phyloP scores from a whole-genome alignment of 768 basidiomycete species.

The Boletus eberwhitei region DNA sequence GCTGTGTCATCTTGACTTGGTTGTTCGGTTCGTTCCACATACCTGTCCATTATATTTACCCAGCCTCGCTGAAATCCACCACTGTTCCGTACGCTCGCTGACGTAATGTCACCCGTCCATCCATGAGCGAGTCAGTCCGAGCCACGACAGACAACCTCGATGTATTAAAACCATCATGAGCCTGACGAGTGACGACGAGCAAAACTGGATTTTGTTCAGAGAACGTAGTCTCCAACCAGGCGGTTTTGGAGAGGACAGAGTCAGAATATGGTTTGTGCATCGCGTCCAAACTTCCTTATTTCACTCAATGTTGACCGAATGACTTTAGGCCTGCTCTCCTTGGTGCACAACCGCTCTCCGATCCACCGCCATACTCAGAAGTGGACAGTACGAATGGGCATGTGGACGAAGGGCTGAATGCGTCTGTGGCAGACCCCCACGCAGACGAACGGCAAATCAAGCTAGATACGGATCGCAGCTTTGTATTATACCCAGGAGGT shows the following conservation, averaged over 20 bases:
- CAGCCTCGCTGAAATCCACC: too few species aligned
- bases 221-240: constrained; percentile 49
- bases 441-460: constrained; percentile 83
- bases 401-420: background rate
- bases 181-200: constrained; percentile 19
- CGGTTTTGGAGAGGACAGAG: constrained; percentile 62
- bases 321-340: constrained; percentile 26
- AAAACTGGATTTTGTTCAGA: constrained; percentile 48
- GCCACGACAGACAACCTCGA: background rate
- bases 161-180: constrained; percentile 20
- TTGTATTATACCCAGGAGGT: constrained; percentile 92
- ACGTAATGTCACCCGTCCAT: constrained; percentile 14
- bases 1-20: too few species aligned
- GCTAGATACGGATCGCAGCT: constrained; percentile 89
- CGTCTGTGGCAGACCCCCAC: constrained; percentile 37
- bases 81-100: constrained; percentile 12
- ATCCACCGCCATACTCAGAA: constrained; percentile 30
- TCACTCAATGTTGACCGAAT: constrained; percentile 20
- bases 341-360: constrained; percentile 40
- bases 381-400: constrained; percentile 11
- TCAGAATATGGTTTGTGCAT: constrained; percentile 50
- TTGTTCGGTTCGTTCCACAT: too few species aligned
- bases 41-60: too few species aligned
- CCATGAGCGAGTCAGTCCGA: background rate
- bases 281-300: constrained; percentile 1